Percentiles rank a stretch among this genome's conserved stretches.
phyloP scores from a whole-genome alignment of 2,329 filamentous ascomycete genomes.

The Pyrenophora teres region DNA sequence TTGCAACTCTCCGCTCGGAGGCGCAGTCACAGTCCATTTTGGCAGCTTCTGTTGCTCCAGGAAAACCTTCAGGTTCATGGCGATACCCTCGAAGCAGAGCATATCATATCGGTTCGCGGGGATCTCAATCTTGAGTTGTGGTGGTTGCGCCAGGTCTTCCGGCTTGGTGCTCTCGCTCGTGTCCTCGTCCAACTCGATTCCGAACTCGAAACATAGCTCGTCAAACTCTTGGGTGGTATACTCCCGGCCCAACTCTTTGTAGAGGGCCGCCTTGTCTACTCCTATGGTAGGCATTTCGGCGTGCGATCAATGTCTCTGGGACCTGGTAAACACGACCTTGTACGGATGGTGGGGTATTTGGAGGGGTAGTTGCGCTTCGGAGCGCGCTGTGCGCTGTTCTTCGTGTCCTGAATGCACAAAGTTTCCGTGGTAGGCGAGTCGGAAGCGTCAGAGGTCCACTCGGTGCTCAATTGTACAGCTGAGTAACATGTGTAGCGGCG shows the following conservation, averaged over 20 bases:
- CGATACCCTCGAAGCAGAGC: slow-evolving; percentile 96
- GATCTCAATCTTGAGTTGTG: slow-evolving; percentile 97
- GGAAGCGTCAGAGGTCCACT: not conserved
- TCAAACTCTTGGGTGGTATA: slow-evolving; percentile 95
- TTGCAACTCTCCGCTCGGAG: slow-evolving; percentile 73
- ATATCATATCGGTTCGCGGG: slow-evolving; percentile 93
- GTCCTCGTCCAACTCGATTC: slow-evolving; percentile 97
- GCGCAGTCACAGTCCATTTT: slow-evolving; percentile 76
- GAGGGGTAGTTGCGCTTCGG: slow-evolving; percentile 25
- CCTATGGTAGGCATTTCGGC: slow-evolving; percentile 89
- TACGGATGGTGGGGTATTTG: slow-evolving; percentile 38
- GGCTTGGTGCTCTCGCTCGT: slow-evolving; percentile 39
- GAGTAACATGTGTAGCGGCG: not conserved
- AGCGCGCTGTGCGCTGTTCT: no score
- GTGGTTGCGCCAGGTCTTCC: slow-evolving; percentile 69
- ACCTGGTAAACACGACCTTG: slow-evolving; percentile 12
- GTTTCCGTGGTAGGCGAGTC: not conserved
- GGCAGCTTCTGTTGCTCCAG: slow-evolving; percentile 74
- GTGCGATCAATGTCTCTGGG: not conserved
- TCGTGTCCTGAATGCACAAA: no score
- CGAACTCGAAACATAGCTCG: slow-evolving; percentile 97
- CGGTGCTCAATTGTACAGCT: slow-evolving; percentile 6
- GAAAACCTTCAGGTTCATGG: slow-evolving; percentile 95
- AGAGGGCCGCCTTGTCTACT: slow-evolving; percentile 95
- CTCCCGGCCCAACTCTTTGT: slow-evolving; percentile 87